Evolutionary conservation across 371 early-diverging fungal species (phyloP), one percentile per base, ranked within the genome.

Genomic region (Blakeslea trispora): DNA sequence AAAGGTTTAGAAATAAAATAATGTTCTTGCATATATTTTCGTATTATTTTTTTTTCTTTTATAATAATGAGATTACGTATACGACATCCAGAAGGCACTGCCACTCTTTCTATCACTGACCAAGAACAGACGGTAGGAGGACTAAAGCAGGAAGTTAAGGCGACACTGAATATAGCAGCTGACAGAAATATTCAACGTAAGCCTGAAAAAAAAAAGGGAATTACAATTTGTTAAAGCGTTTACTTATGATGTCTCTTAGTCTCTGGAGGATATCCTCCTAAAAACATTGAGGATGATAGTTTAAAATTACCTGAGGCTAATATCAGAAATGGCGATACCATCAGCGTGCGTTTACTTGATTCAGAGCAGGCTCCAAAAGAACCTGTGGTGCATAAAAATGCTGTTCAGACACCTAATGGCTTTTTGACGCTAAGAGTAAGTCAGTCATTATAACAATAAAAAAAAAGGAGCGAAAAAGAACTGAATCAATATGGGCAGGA

Each of bases 261-360:
- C 22, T 59, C 72, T 8, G 76, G 72, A 44, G 79, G 76, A 6
- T 79, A 72, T 40, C 79, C 79, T 10, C 76, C 76, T 9, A 67
- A 68, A 28, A 50, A 60, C 11, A 61, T 72, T 17, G 51, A 48
- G 0, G 57, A 70, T 23, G 61, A 64, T 32, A 31, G 47, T 1
- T 19, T 52, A 14, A 55, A 55, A 1, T 32, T 75, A 8, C 11
- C 51, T 37, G 45, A 24, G 3, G 57, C 56, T 23, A 68, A 68
- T 13, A 37, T 79, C 8, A 43, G 64, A 17, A 61, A 74, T 39
- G 79, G 79, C 4, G 76, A 79, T 58, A 62, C 67, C 2, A 23
- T 79, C 9, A 72, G 47, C 41, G 63, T 70, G 13, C 66, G 57
- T 10, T 8, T 72, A 14, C 10, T 62, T 1, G 37, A 37, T 13